Evolutionary conservation across 208 protist species (phyloP).

Genomic region (Porcisia hertigi): DNA sequence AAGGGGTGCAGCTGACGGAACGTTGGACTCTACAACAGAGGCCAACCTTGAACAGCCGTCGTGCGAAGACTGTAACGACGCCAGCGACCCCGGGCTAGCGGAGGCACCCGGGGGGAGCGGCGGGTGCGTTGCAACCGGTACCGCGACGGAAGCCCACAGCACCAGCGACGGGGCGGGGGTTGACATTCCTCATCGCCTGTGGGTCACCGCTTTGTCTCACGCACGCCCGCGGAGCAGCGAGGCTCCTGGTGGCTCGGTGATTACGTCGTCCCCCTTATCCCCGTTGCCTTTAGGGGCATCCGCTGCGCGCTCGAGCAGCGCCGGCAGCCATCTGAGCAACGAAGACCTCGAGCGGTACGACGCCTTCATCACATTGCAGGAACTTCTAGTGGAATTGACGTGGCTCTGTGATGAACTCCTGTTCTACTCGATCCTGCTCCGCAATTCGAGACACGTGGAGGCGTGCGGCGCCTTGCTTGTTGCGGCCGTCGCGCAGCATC

Average conservation of each 20-base stretch:
- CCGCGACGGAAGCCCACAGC: not conserved
- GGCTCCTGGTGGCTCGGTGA: not conserved
- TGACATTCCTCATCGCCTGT: not conserved
- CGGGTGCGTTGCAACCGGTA: not conserved
- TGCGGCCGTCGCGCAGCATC: conserved; percentile 58
- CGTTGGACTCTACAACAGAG: conserved; percentile 23
- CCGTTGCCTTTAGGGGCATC: conserved; percentile 3
- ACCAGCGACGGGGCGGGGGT: conserved; percentile 11
- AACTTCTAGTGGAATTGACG: conserved; percentile 73
- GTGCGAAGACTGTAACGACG: conserved; percentile 6
- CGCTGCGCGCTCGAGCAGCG: not conserved
- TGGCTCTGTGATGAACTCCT: conserved; percentile 88
- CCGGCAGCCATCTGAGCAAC: conserved; percentile 2
- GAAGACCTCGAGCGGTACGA: conserved; percentile 9
- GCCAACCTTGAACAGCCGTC: conserved; percentile 7
- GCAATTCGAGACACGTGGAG: conserved; percentile 81
- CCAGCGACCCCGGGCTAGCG: not conserved
- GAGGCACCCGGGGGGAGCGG: not conserved
- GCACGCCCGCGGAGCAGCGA: conserved; percentile 18
- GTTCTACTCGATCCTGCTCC: conserved; percentile 71
- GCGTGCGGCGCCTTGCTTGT: conserved; percentile 76
- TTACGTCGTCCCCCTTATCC: conserved; percentile 1
- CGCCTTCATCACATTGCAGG: conserved; percentile 33
- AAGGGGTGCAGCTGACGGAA: conserved; percentile 3
- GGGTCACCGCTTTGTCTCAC: not conserved